Evolutionary conservation across 2,329 filamentous ascomycete species (phyloP).

Genomic region (Cercospora canescens): DNA sequence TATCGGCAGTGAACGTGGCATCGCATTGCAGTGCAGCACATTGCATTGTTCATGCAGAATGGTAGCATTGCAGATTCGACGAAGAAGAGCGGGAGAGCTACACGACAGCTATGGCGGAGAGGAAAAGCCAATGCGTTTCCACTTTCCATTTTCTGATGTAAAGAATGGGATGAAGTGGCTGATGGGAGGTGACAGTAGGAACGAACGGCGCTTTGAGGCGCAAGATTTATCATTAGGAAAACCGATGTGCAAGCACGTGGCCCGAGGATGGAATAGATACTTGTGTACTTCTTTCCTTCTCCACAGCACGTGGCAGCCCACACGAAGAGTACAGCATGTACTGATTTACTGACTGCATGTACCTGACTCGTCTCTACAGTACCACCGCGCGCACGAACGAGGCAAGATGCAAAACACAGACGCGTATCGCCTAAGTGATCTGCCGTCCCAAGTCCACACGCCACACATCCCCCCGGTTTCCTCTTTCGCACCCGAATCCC

Average conservation of each 20-base stretch:
- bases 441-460: too few species aligned
- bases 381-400: not conserved
- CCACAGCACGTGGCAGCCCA: not conserved
- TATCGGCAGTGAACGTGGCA: not conserved
- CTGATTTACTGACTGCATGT: too few species aligned
- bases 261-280: slow-evolving; percentile 23
- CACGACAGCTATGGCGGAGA: not conserved
- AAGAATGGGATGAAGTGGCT: too few species aligned
- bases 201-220: too few species aligned
- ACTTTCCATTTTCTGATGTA: too few species aligned
- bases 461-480: too few species aligned
- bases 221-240: too few species aligned
- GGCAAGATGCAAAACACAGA: too few species aligned
- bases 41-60: not conserved
- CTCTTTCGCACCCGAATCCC: too few species aligned
- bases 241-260: too few species aligned
- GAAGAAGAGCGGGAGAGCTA: not conserved
- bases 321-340: not conserved
- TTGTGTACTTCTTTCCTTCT: not conserved
- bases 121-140: not conserved
- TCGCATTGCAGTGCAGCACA: not conserved
- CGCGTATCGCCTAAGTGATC: too few species aligned
- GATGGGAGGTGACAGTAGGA: too few species aligned
- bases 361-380: not conserved
- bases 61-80: not conserved